Base-by-base conservation (phyloP, 257 asterid species). In the Handroanthus guayacan region DNA sequence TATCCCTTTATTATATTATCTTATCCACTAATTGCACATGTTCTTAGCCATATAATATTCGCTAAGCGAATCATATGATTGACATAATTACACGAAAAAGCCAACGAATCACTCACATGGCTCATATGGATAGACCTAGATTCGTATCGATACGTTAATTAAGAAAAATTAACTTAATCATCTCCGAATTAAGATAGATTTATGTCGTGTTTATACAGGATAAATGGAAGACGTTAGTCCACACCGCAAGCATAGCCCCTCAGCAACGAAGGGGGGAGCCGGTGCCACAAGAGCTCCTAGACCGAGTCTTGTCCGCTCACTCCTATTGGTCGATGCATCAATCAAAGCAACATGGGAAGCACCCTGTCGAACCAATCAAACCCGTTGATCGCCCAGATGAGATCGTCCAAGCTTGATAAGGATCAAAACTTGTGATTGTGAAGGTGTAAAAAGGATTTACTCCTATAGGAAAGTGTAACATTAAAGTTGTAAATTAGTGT, bases 211-310 rank as follows among this genome's bases (percentile, higher is more conserved):
- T 75, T 43, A 61, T 77, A 12, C 87, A 93, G 98, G 98, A 93
- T 80, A 93, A 93, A 80, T 93, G 98, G 98, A 93, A 93, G 82
- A 93, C 98, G 16, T 80, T 93, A 76, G 98, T 93, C 36, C 98
- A 91, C 66, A 93, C 98, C 9, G 98, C 95, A 50, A 90, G 95
- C 92, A 93, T 93, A 55, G 80, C 97, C 78, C 98, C 97, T 41
- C 98, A 91, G 72, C 98, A 93, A 75, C 85, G 98, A 72, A 78
- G 98, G 47, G 98, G 98, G 37, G 95, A 93, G 84, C 91, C 97
- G 2, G 97, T 93, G 78, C 98, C 98, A 7, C 98, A 93, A 70
- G 97, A 93, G 72, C 90, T 93, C 78, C 60, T 93, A 74, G 92
- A 89, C 82, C 88, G 98, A 10, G 97, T 91, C 37, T 63, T 93